Percentiles rank a stretch among this genome's conserved stretches.
Evolutionary conservation across 441 rosid genomes (phyloP).

Genomic region (Corymbia calophylla): DNA sequence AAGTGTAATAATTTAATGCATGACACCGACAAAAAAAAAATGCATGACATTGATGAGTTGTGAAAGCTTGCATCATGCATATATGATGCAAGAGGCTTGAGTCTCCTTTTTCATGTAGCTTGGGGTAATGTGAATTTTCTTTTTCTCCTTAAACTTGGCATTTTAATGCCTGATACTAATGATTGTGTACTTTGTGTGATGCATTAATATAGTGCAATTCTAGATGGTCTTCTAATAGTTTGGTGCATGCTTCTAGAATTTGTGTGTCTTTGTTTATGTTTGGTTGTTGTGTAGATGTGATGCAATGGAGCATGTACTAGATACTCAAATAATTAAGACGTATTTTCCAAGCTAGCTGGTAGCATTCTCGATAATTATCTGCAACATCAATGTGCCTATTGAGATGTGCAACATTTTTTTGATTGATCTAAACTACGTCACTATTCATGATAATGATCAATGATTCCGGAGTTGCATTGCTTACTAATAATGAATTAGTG

Average conservation of each 20-base stretch:
- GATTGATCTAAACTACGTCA: neutral
- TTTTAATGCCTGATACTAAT: neutral
- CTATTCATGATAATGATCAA: neutral
- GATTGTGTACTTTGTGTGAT: neutral
- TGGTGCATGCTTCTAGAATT: neutral
- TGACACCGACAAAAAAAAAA: neutral
- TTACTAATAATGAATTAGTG: neutral
- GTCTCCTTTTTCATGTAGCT: neutral
- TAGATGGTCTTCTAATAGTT: neutral
- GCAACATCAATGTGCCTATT: neutral
- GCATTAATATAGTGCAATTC: neutral
- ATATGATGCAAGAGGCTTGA: fast-evolving
- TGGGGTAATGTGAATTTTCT: neutral
- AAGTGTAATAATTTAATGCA: neutral
- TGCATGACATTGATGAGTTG: neutral
- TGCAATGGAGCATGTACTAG: neutral
- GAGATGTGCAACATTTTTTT: neutral
- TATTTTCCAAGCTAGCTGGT: neutral
- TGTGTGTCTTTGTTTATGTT: neutral
- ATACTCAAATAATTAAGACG: neutral
- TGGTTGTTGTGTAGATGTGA: neutral
- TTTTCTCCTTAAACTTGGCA: neutral
- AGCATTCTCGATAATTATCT: neutral
- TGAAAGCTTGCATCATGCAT: neutral
- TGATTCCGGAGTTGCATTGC: neutral